These are phyloP conservation scores for Peronosclerospora sorghi DNA, from an alignment of 352 stramenopile species.

Conservation along the genomic window DNA sequence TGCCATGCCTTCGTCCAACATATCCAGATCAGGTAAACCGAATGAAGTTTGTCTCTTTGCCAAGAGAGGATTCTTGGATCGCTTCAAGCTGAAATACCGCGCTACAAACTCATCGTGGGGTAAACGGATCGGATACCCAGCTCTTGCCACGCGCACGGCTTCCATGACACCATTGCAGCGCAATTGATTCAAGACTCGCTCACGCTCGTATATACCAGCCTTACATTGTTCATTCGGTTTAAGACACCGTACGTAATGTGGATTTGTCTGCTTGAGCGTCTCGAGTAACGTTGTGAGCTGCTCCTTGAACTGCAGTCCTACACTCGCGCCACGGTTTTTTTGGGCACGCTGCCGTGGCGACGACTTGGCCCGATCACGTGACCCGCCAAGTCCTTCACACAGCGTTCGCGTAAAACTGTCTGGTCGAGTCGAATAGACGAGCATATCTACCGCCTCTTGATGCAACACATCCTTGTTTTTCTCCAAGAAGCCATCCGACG, in stretches of 20 bases:
- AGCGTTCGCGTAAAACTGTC: slow-evolving; percentile 65
- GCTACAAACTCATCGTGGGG: slow-evolving; percentile 61
- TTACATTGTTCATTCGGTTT: slow-evolving; percentile 82
- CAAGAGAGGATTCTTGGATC: slow-evolving; percentile 32
- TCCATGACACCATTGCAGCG: slow-evolving; percentile 80
- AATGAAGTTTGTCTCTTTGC: slow-evolving; percentile 33
- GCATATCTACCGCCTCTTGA: slow-evolving; percentile 71
- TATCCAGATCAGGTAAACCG: slow-evolving; percentile 32
- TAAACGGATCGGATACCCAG: slow-evolving; percentile 75
- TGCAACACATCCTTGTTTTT: slow-evolving; percentile 85
- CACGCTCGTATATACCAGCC: slow-evolving; percentile 41
- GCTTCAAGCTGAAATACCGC: slow-evolving; percentile 65
- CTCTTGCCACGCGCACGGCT: slow-evolving; percentile 73
- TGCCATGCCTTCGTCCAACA: slow-evolving; percentile 26
- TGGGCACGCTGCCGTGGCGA: slow-evolving; percentile 45
- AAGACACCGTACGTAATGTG: slow-evolving; percentile 84
- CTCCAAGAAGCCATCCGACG: slow-evolving; percentile 57
- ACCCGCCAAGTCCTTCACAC: slow-evolving; percentile 47
- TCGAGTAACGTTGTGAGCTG: slow-evolving; percentile 67
- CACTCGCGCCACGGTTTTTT: slow-evolving; percentile 64
- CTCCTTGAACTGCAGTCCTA: slow-evolving; percentile 83
- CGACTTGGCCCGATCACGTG: slow-evolving; percentile 31
- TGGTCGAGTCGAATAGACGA: slow-evolving; percentile 56
- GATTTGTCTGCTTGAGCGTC: slow-evolving; percentile 55
- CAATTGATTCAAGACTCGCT: slow-evolving; percentile 78